Conservation (phyloP, 495 filamentous ascomycete genomes). For the Usnea hakonensis region DNA sequence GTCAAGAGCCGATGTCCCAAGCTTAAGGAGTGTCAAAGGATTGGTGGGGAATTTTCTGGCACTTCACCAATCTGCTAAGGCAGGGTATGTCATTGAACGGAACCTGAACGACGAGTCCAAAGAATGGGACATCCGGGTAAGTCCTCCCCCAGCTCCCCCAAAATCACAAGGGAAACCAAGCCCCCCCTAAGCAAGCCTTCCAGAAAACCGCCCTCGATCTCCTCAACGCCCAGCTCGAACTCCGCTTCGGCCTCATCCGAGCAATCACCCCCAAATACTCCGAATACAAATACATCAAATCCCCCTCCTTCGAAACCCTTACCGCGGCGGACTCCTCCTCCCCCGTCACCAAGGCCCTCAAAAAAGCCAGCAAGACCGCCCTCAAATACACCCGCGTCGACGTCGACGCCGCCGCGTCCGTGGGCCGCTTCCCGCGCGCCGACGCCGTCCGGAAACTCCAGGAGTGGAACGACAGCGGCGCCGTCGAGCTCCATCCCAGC, state of each 20-base stretch:
- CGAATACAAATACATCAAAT: slow-evolving; percentile 40
- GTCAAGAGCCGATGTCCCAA: slow-evolving; percentile 48
- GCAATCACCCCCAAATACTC: slow-evolving; percentile 49
- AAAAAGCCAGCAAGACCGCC: slow-evolving; percentile 24
- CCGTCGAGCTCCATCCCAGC: slow-evolving; percentile 39
- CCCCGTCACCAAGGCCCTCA: slow-evolving; percentile 32
- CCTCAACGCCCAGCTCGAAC: slow-evolving; percentile 46
- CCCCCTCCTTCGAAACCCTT: slow-evolving; percentile 21
- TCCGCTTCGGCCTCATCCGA: slow-evolving; percentile 46
- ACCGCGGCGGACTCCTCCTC: slow-evolving; percentile 28
- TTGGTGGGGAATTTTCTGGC: slow-evolving; percentile 43
- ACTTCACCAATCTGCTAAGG: slow-evolving; percentile 19
- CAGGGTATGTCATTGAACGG: slow-evolving; percentile 39
- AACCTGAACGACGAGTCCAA: slow-evolving; percentile 34
- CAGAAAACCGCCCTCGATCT: slow-evolving; percentile 35
- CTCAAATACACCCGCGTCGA: slow-evolving; percentile 37
- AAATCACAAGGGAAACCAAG: neutral
- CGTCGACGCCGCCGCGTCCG: slow-evolving; percentile 30
- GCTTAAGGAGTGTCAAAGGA: slow-evolving; percentile 34
- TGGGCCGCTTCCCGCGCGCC: slow-evolving; percentile 25
- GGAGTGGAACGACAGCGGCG: slow-evolving; percentile 35
- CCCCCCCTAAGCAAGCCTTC: neutral
- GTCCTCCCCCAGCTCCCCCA: neutral
- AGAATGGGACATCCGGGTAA: slow-evolving; percentile 41
- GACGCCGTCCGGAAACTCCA: slow-evolving; percentile 45